Evolutionary conservation across 257 asterid genomes (phyloP), one percentile per base, ranked within the genome.

Genomic region (Mitragyna speciosa): DNA sequence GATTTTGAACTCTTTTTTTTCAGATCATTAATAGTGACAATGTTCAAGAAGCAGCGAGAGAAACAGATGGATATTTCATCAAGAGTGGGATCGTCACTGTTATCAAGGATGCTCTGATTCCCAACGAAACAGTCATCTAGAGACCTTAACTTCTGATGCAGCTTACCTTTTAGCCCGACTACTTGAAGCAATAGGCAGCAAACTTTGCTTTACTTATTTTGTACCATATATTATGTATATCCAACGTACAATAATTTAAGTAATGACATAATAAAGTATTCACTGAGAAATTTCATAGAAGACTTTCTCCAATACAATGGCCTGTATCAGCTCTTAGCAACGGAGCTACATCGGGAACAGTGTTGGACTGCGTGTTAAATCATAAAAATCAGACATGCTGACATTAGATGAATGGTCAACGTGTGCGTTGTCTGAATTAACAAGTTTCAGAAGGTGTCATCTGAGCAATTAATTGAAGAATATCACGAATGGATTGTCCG

Each of bases 21-120:
- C 92, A 92, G 98, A 94, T 94, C 78, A 72, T 92, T 12, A 94
- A 94, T 88, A 49, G 82, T 15, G 98, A 92, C 81, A 80, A 89
- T 39, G 90, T 94, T 73, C 97, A 92, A 91, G 98, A 92, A 89
- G 98, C 98, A 31, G 97, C 97, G 7, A 89, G 98, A 81, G 98
- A 94, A 87, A 90, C 96, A 0, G 98, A 94, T 19, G 98, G 98
- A 47, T 94, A 92, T 91, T 94, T 94, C 67, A 94, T 94, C 85
- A 94, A 92, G 93, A 92, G 98, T 30, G 97, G 98, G 59, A 94
- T 94, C 26, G 97, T 94, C 75, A 92, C 98, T 0, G 93, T 94
- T 12, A 87, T 94, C 85, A 94, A 94, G 88, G 98, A 94, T 86
- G 98, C 98, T 66, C 77, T 90, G 80, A 88, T 94, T 83, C 97